Base-by-base conservation (phyloP, 495 filamentous ascomycete species). In the Patellaria atrata region DNA sequence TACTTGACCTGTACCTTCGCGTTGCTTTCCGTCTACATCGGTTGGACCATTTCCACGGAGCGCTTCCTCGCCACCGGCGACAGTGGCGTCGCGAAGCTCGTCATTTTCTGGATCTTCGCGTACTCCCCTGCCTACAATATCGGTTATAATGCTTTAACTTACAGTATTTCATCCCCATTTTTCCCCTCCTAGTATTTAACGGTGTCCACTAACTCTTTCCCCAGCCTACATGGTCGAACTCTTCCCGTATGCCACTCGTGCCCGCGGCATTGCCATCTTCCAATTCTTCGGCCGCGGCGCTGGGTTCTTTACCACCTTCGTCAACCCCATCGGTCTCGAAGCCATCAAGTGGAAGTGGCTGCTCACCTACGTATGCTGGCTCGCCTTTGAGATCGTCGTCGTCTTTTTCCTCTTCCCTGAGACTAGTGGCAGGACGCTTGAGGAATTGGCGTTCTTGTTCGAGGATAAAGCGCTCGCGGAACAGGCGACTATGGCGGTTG, bases 101-200 rank as follows among this genome's bases (percentile, higher is more conserved):
- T 67, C 6, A 51, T 77, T 32, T 70, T 77, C 57, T 76, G 73
- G 40, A 73, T 74, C 40, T 79, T 73, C 43, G 55, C 59, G 17
- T 79, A 77, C 46, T 65, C 62, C 1, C 74, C 73, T 2, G 68
- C 65, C 41, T 78, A 78, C 40, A 78, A 76, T 43, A 61, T 78
- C 36, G 74, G 71, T n/a, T 75, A 77, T 44, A 78, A 78, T 35
- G 72, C 74, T 22, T 56, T 77, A 22, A 74, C 73, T 1, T 79
- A 76, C 49, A 75, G 68, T 73, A 47, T 54, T 57, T 48, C 35
- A 13, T 2, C 14, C 1, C 18, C n/a, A 31, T 20, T 3, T 27
- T 18, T 11, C 6, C 3, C 7, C 17, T n/a, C 21, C 28, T 9
- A 33, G 3, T 3, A 21, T 3, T n/a, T 17, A 5, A 11, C 19